Evolutionary conservation across 306 rosid genomes (phyloP).

Genomic region (Carpinus fangiana): DNA sequence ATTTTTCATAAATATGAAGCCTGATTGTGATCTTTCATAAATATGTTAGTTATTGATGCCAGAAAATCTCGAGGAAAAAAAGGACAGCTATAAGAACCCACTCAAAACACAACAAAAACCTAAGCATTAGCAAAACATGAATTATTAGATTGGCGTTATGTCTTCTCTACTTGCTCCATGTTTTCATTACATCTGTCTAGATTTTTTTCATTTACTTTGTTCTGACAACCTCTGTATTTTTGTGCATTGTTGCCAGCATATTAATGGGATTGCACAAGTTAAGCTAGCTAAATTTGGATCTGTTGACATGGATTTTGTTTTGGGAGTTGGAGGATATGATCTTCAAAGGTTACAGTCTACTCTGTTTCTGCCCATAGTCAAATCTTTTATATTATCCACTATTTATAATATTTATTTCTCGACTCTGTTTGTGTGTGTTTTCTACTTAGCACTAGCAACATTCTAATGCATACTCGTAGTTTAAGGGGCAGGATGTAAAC

Average conservation of each 20-base stretch:
- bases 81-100: too few relatives aligned
- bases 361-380: not conserved
- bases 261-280: slow-evolving; percentile 85
- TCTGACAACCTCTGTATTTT: slow-evolving; percentile 14
- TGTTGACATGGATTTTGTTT: slow-evolving; percentile 85
- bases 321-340: slow-evolving; percentile 96
- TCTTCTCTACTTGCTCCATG: not conserved
- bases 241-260: slow-evolving; percentile 57
- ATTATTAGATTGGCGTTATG: not conserved
- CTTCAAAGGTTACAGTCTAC: slow-evolving; percentile 61
- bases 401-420: slow-evolving; percentile 4
- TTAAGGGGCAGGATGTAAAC: not conserved
- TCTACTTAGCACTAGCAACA: not conserved
- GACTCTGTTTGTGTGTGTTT: not conserved
- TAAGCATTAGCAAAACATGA: not conserved
- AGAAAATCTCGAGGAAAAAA: too few relatives aligned
- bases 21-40: not conserved
- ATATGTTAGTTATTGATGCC: not conserved
- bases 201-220: slow-evolving; percentile 15
- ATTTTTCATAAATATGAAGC: not conserved
- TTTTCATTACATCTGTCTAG: not conserved
- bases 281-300: slow-evolving; percentile 81
- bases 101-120: too few relatives aligned
- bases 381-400: slow-evolving; percentile 1
- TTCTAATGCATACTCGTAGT: slow-evolving; percentile 14